Base-by-base conservation (phyloP, 2,329 filamentous ascomycete species). In the Penicillium frequentans region DNA sequence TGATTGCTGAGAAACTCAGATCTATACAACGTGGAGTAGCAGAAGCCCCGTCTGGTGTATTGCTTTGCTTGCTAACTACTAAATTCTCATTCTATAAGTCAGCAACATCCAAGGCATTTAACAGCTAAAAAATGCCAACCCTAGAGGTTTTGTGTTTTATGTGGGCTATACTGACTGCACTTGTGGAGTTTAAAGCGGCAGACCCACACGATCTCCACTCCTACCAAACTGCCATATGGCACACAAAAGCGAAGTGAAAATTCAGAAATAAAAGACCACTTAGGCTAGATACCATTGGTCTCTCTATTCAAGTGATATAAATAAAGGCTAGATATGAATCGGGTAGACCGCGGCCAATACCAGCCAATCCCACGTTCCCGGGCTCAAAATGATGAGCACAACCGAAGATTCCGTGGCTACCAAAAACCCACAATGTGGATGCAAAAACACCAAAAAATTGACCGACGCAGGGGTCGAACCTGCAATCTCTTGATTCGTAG, bases 401-500 rank as follows among this genome's bases (percentile, higher is more conserved):
- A 11, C 35, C 35, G 16, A 39, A 39, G 7, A 19, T 39, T 19
- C 9, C 3, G n/a, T 19, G n/a, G 35, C n/a, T 8, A 39, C n/a
- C n/a, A 19, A 19, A 37, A 37, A 5, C 6, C 16, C 29, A 31
- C 29, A 16, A 8, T 37, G 14, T n/a, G 33, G 33, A n/a, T 37
- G n/a, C 19, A 48, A 44, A 45, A 50, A 29, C 13, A 21, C 14
- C 24, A 7, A 68, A 67, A 59, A 21, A 57, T 43, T 73, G 71
- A 73, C 70, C 70, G 68, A 73, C 71, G 70, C 70, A 72, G 71
- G 71, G 64, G 49, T 79, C 75, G 76, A 78, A 79, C 77, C 76
- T 77, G 72, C 75, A 79, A 78, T 78, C 77, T 79, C 74, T 77
- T 78, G 77, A 79, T 79, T 77, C 77, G 77, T 79, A 79, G 77